Percentiles rank a stretch among this genome's conserved stretches.
These are phyloP conservation scores for Leishmania aethiopica DNA, from an alignment of 208 protist species.

Conservation along the genomic window DNA sequence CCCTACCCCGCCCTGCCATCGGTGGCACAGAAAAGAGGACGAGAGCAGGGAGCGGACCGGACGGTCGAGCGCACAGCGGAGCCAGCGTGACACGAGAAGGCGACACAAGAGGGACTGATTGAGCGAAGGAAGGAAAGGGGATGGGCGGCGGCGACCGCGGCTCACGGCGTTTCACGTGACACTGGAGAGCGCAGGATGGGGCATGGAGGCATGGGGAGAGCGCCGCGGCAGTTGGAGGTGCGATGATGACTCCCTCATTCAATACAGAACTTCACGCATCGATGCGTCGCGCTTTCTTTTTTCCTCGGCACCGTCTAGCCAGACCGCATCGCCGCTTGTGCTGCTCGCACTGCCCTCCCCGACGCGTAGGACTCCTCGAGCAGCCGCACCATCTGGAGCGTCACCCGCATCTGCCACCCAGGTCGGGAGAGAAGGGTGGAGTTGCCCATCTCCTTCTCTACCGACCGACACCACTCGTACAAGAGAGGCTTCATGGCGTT, in stretches of 20 bases:
- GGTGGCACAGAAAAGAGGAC: too few relatives aligned
- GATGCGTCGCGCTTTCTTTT: background rate
- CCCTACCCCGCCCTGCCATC: too few relatives aligned
- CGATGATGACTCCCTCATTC: background rate
- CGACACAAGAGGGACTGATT: background rate
- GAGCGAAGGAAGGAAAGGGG: background rate
- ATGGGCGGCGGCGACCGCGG: too few relatives aligned
- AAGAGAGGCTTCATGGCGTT: constrained; percentile 29
- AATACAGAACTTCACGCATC: background rate
- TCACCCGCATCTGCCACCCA: constrained; percentile 7
- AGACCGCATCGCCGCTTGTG: constrained; percentile 11
- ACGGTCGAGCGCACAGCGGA: background rate
- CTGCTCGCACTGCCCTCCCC: constrained; percentile 14
- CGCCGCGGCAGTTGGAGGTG: background rate
- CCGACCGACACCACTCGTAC: constrained; percentile 26
- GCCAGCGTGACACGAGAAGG: too few relatives aligned
- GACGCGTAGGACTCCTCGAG: constrained; percentile 29
- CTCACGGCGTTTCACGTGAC: background rate
- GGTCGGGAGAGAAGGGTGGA: constrained; percentile 1
- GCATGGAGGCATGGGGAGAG: background rate
- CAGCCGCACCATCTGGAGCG: constrained; percentile 20
- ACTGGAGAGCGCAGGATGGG: background rate
- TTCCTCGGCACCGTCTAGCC: background rate
- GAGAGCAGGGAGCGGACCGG: background rate
- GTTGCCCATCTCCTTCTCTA: constrained; percentile 8